Evolutionary conservation across 805 yeast genomes (phyloP), one percentile per base, ranked within the genome.

Genomic region (Cyberlindnera maritima): DNA sequence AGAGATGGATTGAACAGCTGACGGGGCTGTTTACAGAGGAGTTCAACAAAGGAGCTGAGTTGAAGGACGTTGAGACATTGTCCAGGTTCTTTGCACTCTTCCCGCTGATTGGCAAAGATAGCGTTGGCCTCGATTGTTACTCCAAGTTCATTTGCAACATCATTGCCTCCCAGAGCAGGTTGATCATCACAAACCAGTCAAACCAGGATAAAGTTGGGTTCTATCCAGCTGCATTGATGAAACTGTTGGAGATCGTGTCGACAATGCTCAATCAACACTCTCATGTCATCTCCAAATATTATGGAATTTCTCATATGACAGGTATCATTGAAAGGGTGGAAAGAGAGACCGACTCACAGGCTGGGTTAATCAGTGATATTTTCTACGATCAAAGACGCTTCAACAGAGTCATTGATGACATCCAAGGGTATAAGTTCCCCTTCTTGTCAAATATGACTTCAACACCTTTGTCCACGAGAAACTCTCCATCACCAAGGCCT

Each of bases 341-440:
- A 65, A 71, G 78, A 41, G 99, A 94, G 61, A 83, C 94, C 26
- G 99, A 94, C 61, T 74, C 91, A n/a, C 99, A 94, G 61, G 84
- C 92, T 21, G 95, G 96, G 1, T 71, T 94, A 37, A 86, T 94
- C 4, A 73, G 87, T 45, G 98, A 92, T 63, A 87, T 94, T 0
- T 88, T 88, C 59, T 78, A 83, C 69, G 97, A 91, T 56, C 75
- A 79, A 25, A 76, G 88, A 52, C 72, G 82, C 23, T 59, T 90
- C 4, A 81, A 75, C 25, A 73, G 77, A 49, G 61, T 76, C 9
- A 55, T 86, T 20, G 72, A 74, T 46, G 88, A 83, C 20, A 72
- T 85, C 41, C 68, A 71, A 19, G 61, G 69, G 18, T 86, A 88
- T 61, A 69, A 71, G 26, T 82, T 72, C 58, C 81, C 81, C 8